A percentile compares a stretch with the other conserved stretches of the same genome.
Conservation (phyloP, 2,329 filamentous ascomycete species). For the Blastomyces emzantsi region DNA sequence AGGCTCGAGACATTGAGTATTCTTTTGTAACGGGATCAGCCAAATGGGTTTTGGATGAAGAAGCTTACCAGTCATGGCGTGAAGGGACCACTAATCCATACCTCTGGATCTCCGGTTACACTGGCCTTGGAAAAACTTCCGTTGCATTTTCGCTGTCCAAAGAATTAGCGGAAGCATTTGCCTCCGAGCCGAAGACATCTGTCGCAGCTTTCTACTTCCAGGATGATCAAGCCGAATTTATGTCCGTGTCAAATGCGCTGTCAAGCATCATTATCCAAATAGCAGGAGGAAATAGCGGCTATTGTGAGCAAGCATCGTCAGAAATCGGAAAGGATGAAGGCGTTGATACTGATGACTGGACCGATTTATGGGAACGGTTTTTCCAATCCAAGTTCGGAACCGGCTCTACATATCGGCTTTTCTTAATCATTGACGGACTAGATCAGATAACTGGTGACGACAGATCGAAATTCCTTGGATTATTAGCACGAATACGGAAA, state of each 20-base stretch:
- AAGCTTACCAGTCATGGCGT: background rate
- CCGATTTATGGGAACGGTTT: conserved; percentile 1
- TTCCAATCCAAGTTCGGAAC: conserved; percentile 2
- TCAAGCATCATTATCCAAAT: conserved; percentile 1
- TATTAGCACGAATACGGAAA: conserved; percentile 3
- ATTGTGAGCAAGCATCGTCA: conserved; percentile 1
- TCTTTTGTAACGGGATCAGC: conserved; percentile 3
- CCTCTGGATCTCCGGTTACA: background rate
- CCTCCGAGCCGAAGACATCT: background rate
- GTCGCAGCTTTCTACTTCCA: background rate
- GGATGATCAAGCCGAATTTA: background rate
- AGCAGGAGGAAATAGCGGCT: background rate
- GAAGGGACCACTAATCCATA: background rate
- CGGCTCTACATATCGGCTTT: background rate
- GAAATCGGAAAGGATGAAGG: background rate
- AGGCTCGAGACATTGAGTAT: conserved; percentile 4
- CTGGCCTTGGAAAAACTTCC: conserved; percentile 3
- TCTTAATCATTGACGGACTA: background rate
- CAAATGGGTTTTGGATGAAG: background rate
- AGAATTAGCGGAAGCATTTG: background rate
- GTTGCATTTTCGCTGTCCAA: background rate
- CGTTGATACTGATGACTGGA: background rate
- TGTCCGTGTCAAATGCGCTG: background rate
- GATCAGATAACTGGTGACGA: background rate
- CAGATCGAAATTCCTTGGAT: background rate